Evolutionary conservation across 805 yeast species (phyloP), one percentile per base, ranked within the genome.

Genomic region (Myxozyma kluyveri): DNA sequence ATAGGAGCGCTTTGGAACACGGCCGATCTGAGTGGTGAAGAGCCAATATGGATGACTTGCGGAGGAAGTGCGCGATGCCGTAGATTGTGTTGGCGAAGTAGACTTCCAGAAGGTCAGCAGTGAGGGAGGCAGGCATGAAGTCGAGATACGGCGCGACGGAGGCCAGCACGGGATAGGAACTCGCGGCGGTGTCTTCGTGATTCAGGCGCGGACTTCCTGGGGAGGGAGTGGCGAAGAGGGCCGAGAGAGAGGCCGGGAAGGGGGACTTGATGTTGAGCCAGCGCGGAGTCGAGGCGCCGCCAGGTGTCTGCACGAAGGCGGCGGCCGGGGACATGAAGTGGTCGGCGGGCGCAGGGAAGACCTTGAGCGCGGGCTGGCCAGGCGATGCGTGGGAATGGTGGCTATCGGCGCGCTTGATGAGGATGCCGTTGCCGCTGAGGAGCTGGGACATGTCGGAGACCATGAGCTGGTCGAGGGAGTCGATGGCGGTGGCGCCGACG

Each of bases 1-100:
- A 61, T 7, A 65, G 54, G 42, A 65, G 46, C 6, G 67, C 60
- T 12, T 56, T 47, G 18, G 63, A 47, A 40, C 62, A 55, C 21
- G 47, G 40, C 12, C 69, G 45, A 6, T 63, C 62, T 14, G 36
- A 31, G 19, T 47, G 53, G 9, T 39, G 38, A 14, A 42, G 29
- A 12, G 61, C 52, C 12, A 65, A 58, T 21, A 65, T 53, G 4
- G 68, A 64, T 4, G 63, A 52, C 29, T 42, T 39, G 23, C 69
- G 61, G 6, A 61, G 50, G 26, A 63, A 49, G 38, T 62, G 62
- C 3, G 65, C 67, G 37, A 65, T 51, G 3, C 67, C 67, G 35
- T 64, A 64, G 23, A 67, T 58, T 7, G 68, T 62, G 39, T 59
- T 59, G 12, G 61, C 42, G 47, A 63, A 65, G 47, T 64, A 65